Conservation (phyloP, 2,329 filamentous ascomycete species). For the Ceratocystis cubensis region DNA sequence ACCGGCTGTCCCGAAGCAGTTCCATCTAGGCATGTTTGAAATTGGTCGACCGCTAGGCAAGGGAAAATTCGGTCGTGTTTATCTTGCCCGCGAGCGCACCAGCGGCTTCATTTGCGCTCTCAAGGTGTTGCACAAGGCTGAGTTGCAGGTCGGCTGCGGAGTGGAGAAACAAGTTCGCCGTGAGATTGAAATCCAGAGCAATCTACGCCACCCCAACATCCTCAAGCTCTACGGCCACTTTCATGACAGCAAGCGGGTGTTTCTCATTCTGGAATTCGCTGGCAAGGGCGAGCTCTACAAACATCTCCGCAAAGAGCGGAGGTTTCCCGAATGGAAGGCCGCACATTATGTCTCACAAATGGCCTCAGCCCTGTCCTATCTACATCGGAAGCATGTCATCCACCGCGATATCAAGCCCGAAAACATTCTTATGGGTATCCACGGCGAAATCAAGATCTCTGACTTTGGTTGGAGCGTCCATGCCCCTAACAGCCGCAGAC, state of each 20-base stretch:
- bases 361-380: conserved; percentile 77
- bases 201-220: conserved; percentile 76
- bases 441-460: conserved; percentile 96
- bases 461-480: conserved; percentile 99
- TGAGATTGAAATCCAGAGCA: conserved; percentile 82
- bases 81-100: conserved; percentile 66
- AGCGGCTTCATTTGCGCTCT: conserved; percentile 75
- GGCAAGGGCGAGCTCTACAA: conserved; percentile 82
- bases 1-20: conserved; percentile 47
- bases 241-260: conserved; percentile 78
- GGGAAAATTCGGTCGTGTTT: conserved; percentile 78
- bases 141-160: conserved; percentile 55
- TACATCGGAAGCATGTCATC: conserved; percentile 95
- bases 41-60: conserved; percentile 77
- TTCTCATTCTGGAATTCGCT: conserved; percentile 77
- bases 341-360: conserved; percentile 82
- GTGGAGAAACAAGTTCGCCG: conserved; percentile 80
- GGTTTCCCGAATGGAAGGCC: conserved; percentile 76
- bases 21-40: conserved; percentile 89
- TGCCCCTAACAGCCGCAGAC: conserved; percentile 82
- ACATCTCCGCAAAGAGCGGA: conserved; percentile 63
- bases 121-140: conserved; percentile 75
- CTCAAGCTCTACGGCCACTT: conserved; percentile 76
- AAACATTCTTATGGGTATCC: conserved; percentile 90
- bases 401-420: conserved; percentile 96